Evolutionary conservation across 148 eudicot species (phyloP).

Genomic region (Chenopodium album): DNA sequence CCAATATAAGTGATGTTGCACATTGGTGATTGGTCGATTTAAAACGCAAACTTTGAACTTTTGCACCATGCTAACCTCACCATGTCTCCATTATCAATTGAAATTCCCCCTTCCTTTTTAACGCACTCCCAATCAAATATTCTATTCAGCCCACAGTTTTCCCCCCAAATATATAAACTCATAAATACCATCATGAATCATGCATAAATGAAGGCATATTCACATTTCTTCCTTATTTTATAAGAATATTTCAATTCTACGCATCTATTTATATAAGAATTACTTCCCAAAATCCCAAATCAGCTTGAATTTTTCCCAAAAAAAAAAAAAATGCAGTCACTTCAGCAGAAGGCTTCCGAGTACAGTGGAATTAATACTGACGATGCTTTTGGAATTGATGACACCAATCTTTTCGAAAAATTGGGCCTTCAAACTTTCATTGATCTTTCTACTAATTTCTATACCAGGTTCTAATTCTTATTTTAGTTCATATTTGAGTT

Average conservation of each 20-base stretch:
- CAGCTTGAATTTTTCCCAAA: not conserved
- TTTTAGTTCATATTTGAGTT: not conserved
- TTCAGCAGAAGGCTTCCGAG: constrained; percentile 79
- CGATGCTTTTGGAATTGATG: constrained; percentile 88
- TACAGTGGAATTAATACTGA: constrained; percentile 67
- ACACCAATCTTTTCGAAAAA: constrained; percentile 69
- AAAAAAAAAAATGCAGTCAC: constrained; percentile 54
- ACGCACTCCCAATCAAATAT: not conserved
- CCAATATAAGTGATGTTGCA: not conserved
- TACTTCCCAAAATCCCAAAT: not conserved
- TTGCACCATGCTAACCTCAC: not conserved
- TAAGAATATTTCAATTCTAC: not conserved
- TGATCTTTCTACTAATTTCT: constrained; percentile 83
- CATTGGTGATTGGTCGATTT: not conserved
- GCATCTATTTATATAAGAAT: not conserved
- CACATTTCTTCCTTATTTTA: not conserved
- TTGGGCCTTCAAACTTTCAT: constrained; percentile 81
- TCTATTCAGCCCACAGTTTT: constrained; percentile 13
- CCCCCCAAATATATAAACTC: not conserved
- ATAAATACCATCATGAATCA: not conserved
- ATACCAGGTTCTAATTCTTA: constrained; percentile 48
- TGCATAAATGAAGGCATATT: constrained; percentile 1
- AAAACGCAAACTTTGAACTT: not conserved
- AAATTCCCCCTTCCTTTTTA: not conserved
- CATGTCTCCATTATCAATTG: constrained; percentile 13